Evolutionary conservation across 306 rosid species (phyloP), one percentile per base, ranked within the genome.

Genomic region (Cucurbita pepo): DNA sequence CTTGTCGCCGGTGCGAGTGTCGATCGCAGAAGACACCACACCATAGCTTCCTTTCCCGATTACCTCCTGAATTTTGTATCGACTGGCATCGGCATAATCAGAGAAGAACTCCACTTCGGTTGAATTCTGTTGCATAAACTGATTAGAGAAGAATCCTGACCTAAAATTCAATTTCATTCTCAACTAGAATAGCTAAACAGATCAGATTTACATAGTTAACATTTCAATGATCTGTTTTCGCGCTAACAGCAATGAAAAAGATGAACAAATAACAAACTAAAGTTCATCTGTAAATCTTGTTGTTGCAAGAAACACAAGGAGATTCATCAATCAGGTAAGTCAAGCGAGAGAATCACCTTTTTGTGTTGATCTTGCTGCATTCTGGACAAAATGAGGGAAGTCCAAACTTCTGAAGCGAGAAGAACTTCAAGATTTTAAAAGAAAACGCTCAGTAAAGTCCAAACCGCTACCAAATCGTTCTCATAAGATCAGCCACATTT

Each of bases 11-110:
- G 91, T 88, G 57, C 85, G 93, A 61, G 94, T 90, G 78, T 93
- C 98, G 16, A 88, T 77, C 38, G 98, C 98, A 54, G 98, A 93
- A 86, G 97, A 88, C 69, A 93, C 98, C 75, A 90, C 91, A 21
- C 97, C 98, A 76, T 93, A 93, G 72, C 98, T 93, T 82, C 98
- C 97, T 81, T 90, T 93, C 59, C 98, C 98, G 38, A 93, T 65
- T 56, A 93, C 94, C 82, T 93, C 97, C 85, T 83, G 96, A 85
- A 93, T 93, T 85, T 93, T 88, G 78, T 87, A 90, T 67, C 94
- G 84, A 77, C 59, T 93, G 78, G 91, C 97, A 78, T 93, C 94
- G 0, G 96, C 91, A 81, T 93, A 93, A 34, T 93, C 96, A 0
- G 97, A 93, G 87, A 93, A 90, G 79, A 93, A 93, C 52, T 93